These are phyloP conservation scores for Phytophthora melonis DNA, from an alignment of 352 stramenopile genomes.

Conservation along the genomic window DNA sequence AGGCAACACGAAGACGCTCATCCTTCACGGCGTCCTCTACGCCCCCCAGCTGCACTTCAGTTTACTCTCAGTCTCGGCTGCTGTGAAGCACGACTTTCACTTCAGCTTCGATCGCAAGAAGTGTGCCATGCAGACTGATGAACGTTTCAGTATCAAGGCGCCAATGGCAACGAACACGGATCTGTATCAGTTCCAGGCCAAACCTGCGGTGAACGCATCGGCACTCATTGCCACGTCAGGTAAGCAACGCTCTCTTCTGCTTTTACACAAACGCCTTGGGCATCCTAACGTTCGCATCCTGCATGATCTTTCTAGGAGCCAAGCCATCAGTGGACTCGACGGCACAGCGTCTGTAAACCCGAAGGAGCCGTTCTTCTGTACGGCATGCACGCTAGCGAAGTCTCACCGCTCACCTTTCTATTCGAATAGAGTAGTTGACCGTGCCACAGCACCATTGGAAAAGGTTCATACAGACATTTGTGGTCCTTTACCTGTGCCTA, in stretches of 20 bases:
- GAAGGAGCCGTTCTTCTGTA: conserved; percentile 5
- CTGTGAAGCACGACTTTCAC: conserved; percentile 6
- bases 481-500: conserved; percentile 18
- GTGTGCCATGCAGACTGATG: background rate
- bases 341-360: background rate
- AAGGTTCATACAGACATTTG: conserved; percentile 3
- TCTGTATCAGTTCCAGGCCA: conserved; percentile 20
- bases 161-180: background rate
- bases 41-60: conserved; percentile 10
- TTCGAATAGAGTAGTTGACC: conserved; percentile 31
- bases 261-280: conserved; percentile 7
- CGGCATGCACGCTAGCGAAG: conserved; percentile 25
- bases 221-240: conserved; percentile 1
- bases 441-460: conserved; percentile 11
- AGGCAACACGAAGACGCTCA: conserved; percentile 2
- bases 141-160: conserved; percentile 19
- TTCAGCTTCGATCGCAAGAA: conserved; percentile 10
- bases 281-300: conserved; percentile 17
- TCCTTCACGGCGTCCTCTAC: conserved; percentile 5
- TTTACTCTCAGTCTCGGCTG: background rate
- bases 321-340: conserved; percentile 9
- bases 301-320: conserved; percentile 10
- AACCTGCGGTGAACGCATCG: background rate
- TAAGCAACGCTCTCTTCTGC: conserved; percentile 10
- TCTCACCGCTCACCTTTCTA: conserved; percentile 25